These are phyloP conservation scores for Musa beccarii DNA, from an alignment of 176 grass and related monocot species.

Conservation along the genomic window DNA sequence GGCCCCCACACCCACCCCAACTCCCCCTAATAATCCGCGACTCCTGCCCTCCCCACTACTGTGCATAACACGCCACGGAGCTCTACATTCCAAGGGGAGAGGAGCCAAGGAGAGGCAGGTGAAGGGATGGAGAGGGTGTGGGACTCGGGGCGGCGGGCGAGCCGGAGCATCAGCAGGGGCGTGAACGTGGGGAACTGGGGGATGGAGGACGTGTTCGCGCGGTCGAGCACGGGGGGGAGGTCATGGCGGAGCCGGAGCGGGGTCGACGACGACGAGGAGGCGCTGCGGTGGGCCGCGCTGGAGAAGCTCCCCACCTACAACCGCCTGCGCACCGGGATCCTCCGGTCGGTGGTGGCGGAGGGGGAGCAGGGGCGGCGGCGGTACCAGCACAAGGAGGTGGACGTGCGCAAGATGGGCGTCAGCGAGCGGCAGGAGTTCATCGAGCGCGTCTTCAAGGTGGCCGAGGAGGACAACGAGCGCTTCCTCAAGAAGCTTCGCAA, in stretches of 20 bases:
- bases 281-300: conserved; percentile 77
- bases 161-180: conserved; percentile 41
- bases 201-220: conserved; percentile 63
- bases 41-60: too few species aligned
- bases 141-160: conserved; percentile 58
- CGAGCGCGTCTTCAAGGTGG: conserved; percentile 80
- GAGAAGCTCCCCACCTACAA: conserved; percentile 78
- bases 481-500: conserved; percentile 76
- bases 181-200: conserved; percentile 87
- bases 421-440: conserved; percentile 89
- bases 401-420: conserved; percentile 59
- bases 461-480: conserved; percentile 88
- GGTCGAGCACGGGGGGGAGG: conserved; percentile 14
- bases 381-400: conserved; percentile 68
- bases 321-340: conserved; percentile 68
- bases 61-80: too few species aligned
- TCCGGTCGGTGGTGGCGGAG: conserved; percentile 16
- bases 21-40: too few species aligned
- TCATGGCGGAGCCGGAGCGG: conserved; percentile 8
- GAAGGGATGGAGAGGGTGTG: conserved; percentile 60
- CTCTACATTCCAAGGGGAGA: too few species aligned
- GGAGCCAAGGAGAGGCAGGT: not conserved
- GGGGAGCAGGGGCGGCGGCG: not conserved
- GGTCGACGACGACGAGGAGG: conserved; percentile 72
- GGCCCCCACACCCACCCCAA: too few species aligned